Base-by-base conservation (phyloP, 1,284 basidiomycete species). In the Ustilago trichophora region DNA sequence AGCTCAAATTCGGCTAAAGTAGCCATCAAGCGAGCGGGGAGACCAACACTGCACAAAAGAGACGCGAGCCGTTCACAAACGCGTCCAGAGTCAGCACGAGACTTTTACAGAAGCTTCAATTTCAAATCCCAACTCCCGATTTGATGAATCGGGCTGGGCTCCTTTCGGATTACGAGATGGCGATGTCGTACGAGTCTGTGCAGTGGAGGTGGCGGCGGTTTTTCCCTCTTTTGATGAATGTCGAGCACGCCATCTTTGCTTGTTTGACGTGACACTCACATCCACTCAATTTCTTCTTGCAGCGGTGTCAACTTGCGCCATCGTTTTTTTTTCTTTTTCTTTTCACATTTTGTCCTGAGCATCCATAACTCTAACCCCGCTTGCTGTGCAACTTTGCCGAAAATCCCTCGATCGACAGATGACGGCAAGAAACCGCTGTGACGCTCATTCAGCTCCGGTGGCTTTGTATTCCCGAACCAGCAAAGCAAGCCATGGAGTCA, bases 241-340 rank as follows among this genome's bases (percentile, higher is more conserved):
- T 18, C 16, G 40, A 60, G 50, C 57, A 60, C 57, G 57, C 57
- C 50, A 60, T 60, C 57, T 18, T 33, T 15, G 19, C 8, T 9
- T 22, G 6, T 41, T 52, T 60, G 57, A 60, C 57, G 57, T 60
- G 57, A 53, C 45, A 48, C 48, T 51, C n/a, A 41, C 48, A 41
- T 38, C 48, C 27, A 18, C 37, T 35, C 32, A 8, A 24, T 24
- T 29, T 48, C 45, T 35, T 51, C n/a, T 43, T 42, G 24, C 32
- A 41, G 26, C 26, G 32, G 21, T 11, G 29, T 56, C 44, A 24
- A 38, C 13, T 52, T 40, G 32, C 38, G 35, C 45, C 35, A 46
- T n/a, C n/a, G n/a, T n/a, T n/a, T n/a, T n/a, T n/a, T n/a, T n/a
- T n/a, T n/a, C n/a, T n/a, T n/a, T n/a, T n/a, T n/a, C n/a, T n/a